Evolutionary conservation across 148 eudicot species (phyloP), one percentile per base, ranked within the genome.

Genomic region (Vaccinium myrtillus): DNA sequence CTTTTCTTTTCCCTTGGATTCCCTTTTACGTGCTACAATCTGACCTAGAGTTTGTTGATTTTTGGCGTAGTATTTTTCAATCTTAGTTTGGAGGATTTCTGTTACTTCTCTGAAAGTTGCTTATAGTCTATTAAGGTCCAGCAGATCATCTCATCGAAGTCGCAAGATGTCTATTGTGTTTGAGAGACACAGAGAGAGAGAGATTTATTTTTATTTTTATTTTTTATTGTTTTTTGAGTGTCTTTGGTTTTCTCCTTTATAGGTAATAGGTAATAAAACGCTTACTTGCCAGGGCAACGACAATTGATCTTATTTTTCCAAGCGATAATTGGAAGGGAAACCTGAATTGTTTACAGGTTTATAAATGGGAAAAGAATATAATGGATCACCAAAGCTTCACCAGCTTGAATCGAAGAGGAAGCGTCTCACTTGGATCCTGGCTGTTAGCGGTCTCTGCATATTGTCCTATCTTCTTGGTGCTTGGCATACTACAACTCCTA

Each of bases 401-500:
- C 89, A 92, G 81, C 75, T 83, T 58, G 94, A 93, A 83, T 76
- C 88, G 9, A 94, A 88, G 83, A 87, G 89, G 88, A 90, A 89
- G 39, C 92, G 95, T 10, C 90, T 95, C 5, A 92, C 93, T 23
- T 93, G 92, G 88, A 87, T 94, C 83, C 82, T 93, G 30, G 92
- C 84, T 5, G 94, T 95, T 12, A 88, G 94, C 51, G 92, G 92
- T 12, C 93, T 97, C 3, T 97, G 99, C 58, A 77, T 97, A 32
- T 13, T 95, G 16, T 93, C 90, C 89, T 97, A 97, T 76, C 84
- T 90, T 21, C 80, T 97, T 1, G 99, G 99, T 74, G 97, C 94
- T 53, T 95, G 98, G 98, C 96, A 92, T 82, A 83, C 85, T 69
- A 82, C 88, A 25, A 67, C 78, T 32, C 82, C 86, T 1, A 16